These are phyloP conservation scores for Cystobasidium tubakii DNA, from an alignment of 768 basidiomycete species.

Conservation along the genomic window DNA sequence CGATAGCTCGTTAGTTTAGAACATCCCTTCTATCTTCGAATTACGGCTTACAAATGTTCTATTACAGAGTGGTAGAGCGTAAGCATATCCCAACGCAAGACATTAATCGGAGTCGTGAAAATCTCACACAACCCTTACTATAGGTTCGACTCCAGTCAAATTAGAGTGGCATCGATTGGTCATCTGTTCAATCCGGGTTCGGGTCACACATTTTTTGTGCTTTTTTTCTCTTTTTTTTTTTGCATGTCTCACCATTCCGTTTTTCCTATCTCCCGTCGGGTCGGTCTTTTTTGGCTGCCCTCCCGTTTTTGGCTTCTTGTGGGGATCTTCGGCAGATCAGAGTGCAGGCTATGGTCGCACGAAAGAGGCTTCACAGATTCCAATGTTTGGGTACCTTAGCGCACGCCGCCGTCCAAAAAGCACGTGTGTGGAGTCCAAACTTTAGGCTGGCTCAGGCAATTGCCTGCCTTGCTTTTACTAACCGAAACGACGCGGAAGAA, in stretches of 20 bases:
- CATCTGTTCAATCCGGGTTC: slow-evolving; percentile 25
- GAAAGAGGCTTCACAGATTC: too few species aligned
- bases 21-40: neutral
- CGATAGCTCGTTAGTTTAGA: slow-evolving; percentile 19
- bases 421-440: too few species aligned
- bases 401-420: too few species aligned
- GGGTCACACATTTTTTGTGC: slow-evolving; percentile 1
- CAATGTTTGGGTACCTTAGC: too few species aligned
- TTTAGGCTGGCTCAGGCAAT: too few species aligned
- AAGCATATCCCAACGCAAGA: neutral
- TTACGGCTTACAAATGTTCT: slow-evolving; percentile 7
- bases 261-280: too few species aligned
- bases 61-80: slow-evolving; percentile 24
- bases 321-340: too few species aligned
- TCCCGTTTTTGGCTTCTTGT: too few species aligned
- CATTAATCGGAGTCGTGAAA: neutral
- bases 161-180: slow-evolving; percentile 23
- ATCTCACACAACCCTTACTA: neutral
- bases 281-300: too few species aligned
- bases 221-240: neutral
- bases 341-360: too few species aligned
- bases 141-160: slow-evolving; percentile 16
- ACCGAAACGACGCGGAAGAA: too few species aligned
- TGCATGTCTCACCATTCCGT: neutral
- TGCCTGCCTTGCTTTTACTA: too few species aligned